These are phyloP conservation scores for Aspergillus steynii DNA, from an alignment of 495 filamentous ascomycete species.

Conservation along the genomic window DNA sequence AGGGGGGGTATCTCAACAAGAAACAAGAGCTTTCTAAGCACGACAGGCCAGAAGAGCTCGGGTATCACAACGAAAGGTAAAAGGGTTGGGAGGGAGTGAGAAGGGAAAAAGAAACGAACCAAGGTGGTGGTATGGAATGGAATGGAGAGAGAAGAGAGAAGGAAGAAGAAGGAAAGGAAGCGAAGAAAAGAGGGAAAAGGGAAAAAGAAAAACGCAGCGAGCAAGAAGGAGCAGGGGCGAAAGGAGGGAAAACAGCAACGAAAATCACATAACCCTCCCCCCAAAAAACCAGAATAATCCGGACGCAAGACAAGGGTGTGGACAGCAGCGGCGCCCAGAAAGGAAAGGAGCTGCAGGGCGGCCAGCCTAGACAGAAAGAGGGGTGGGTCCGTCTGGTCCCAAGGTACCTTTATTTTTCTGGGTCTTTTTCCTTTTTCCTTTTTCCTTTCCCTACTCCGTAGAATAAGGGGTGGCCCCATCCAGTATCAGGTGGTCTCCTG, in stretches of 20 bases:
- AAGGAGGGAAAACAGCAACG: conserved; percentile 17
- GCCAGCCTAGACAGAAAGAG: conserved; percentile 22
- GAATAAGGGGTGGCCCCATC: background rate
- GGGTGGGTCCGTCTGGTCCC: conserved; percentile 4
- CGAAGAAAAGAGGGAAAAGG: conserved; percentile 17
- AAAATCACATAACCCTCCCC: background rate
- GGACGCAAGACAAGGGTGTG: conserved; percentile 27
- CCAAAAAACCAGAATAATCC: conserved; percentile 10
- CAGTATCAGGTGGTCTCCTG: too few relatives aligned
- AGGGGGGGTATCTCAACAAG: conserved; percentile 46
- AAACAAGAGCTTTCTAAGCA: conserved; percentile 40
- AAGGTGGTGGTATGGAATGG: conserved; percentile 29
- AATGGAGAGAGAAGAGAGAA: conserved; percentile 24
- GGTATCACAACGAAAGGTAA: conserved; percentile 49
- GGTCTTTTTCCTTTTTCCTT: background rate
- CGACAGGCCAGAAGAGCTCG: conserved; percentile 37
- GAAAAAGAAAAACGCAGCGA: conserved; percentile 23
- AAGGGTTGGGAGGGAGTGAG: conserved; percentile 22
- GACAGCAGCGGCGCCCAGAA: conserved; percentile 28
- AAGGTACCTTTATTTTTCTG: conserved; percentile 3
- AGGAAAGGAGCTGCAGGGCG: conserved; percentile 48
- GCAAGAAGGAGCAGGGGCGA: conserved; percentile 20
- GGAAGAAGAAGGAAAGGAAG: conserved; percentile 19
- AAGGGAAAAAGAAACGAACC: conserved; percentile 26
- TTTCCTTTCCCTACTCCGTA: background rate